Evolutionary conservation across 768 basidiomycete species (phyloP).

Genomic region (Pisolithus microcarpus): DNA sequence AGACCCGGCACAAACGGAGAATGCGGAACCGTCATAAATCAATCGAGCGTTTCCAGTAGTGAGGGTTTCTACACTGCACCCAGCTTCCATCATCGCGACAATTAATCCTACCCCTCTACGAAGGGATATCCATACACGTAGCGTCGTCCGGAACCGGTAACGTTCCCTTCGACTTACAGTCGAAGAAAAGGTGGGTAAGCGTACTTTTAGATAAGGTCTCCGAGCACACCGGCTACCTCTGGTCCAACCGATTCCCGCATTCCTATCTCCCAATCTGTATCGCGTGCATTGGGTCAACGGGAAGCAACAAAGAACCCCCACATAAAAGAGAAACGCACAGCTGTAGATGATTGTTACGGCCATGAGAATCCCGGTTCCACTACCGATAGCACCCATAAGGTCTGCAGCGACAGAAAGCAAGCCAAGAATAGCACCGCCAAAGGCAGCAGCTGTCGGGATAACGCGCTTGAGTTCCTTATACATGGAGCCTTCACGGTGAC

Average conservation of each 20-base stretch:
- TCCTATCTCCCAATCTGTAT: conserved; percentile 88
- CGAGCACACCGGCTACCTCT: conserved; percentile 67
- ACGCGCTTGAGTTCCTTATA: conserved; percentile 99
- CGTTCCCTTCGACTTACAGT: too few species aligned
- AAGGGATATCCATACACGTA: too few species aligned
- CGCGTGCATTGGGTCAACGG: background rate
- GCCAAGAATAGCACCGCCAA: conserved; percentile 95
- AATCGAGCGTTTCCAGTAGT: too few species aligned
- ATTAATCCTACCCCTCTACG: too few species aligned
- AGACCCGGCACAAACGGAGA: too few species aligned
- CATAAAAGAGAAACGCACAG: conserved; percentile 24
- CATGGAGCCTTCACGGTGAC: conserved; percentile 95
- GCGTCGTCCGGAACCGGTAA: too few species aligned
- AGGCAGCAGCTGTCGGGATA: conserved; percentile 95
- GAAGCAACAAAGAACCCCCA: background rate
- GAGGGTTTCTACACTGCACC: too few species aligned
- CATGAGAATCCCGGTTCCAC: conserved; percentile 95
- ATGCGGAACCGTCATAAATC: too few species aligned
- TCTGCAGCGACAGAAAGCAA: conserved; percentile 88
- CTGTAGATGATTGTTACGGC: conserved; percentile 97
- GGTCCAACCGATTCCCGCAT: conserved; percentile 72
- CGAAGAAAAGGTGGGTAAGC: background rate
- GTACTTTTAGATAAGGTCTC: conserved; percentile 58
- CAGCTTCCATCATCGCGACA: too few species aligned
- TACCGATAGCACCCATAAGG: conserved; percentile 92